Percentiles rank a stretch among this genome's conserved stretches.
Evolutionary conservation across 1,284 basidiomycete genomes (phyloP).

Genomic region (Polyporus tsugae): DNA sequence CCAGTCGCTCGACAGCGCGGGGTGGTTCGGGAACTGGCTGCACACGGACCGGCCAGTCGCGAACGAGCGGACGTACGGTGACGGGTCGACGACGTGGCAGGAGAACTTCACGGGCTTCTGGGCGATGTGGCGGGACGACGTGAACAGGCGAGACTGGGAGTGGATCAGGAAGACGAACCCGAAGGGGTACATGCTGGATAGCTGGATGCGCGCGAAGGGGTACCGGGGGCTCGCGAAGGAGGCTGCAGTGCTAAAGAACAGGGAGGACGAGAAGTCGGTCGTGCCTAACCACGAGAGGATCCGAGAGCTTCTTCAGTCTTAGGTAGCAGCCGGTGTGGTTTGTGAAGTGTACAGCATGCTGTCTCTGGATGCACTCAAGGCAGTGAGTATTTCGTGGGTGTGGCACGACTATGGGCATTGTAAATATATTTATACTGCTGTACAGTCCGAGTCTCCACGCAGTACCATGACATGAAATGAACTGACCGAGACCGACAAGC

Average conservation of each 20-base stretch:
- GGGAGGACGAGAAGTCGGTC: slow-evolving; percentile 27
- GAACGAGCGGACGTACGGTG: slow-evolving; percentile 20
- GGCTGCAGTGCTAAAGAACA: slow-evolving; percentile 30
- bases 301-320: neutral
- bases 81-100: slow-evolving; percentile 46
- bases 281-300: slow-evolving; percentile 11
- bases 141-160: slow-evolving; percentile 48
- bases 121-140: slow-evolving; percentile 50
- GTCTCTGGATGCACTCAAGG: too few relatives aligned
- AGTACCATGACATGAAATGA: too few relatives aligned
- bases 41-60: slow-evolving; percentile 33
- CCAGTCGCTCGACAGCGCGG: slow-evolving; percentile 43
- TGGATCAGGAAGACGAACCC: slow-evolving; percentile 51
- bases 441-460: too few relatives aligned
- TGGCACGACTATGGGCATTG: too few relatives aligned
- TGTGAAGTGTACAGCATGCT: too few relatives aligned
- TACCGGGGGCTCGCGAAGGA: slow-evolving; percentile 23
- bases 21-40: slow-evolving; percentile 48
- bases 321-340: neutral
- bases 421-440: too few relatives aligned
- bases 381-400: too few relatives aligned
- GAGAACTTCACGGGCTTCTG: slow-evolving; percentile 53
- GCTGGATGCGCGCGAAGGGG: slow-evolving; percentile 38
- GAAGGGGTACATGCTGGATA: slow-evolving; percentile 37
- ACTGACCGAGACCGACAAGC: too few relatives aligned